Evolutionary conservation across 495 filamentous ascomycete genomes (phyloP), one percentile per base, ranked within the genome.

Genomic region (Hapsidospora chrysogenum): DNA sequence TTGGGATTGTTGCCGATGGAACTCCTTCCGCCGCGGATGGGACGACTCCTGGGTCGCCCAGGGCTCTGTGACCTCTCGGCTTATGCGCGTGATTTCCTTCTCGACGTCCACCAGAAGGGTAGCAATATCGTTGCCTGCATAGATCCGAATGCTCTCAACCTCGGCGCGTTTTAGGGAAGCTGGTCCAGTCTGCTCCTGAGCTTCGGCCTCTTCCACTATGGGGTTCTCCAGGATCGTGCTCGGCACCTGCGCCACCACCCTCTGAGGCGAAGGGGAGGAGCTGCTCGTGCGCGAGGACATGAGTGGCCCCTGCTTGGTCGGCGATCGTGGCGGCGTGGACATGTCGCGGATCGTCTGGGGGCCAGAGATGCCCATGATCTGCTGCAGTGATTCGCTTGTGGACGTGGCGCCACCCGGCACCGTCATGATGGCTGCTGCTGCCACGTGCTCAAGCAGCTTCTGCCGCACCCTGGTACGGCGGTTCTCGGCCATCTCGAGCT

Each of bases 401-500:
- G n/a, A n/a, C n/a, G 51, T 46, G 15, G 43, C 41, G n/a, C 48
- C 44, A n/a, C 43, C 51, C 1, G 44, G 39, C 5, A 44, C 15
- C 6, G 38, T 31, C n/a, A 66, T 55, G 5, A 56, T 63, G 35
- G 53, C 48, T 8, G 74, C 72, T 17, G 75, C 76, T 27, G 76
- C 74, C 23, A 79, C 64, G 47, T 84, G 78, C 49, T 84, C 78
- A 2, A 84, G 64, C 2, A 84, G 61, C 59, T 80, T 84, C 48
- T 82, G 75, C n/a, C 75, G 68, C 17, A 83, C 66, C 19, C 71
- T 60, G 10, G 66, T 69, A 17, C 78, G 67, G 42, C 78, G 60
- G 45, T 82, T 78, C 56, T 84, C 78, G n/a, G 75, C 76, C 37
- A 73, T 68, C 42, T 82, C 78, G 3, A 81, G 67, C 48, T 81